Conservation (phyloP, 768 basidiomycete species). For the Mycena galopus region DNA sequence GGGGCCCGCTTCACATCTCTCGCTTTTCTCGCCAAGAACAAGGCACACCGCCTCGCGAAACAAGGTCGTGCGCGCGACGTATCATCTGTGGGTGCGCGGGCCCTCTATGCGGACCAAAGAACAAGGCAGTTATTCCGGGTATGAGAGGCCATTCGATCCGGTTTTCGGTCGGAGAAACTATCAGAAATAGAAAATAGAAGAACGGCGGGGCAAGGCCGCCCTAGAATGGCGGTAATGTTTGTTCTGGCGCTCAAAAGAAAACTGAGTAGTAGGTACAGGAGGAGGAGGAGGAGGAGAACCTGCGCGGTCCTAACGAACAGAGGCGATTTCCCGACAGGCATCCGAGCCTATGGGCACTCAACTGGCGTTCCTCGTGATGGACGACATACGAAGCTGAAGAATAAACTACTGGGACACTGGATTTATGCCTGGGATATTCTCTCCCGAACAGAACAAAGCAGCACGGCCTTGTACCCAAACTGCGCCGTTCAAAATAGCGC, state of each 20-base stretch:
- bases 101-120: background rate
- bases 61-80: background rate
- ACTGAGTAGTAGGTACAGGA: too few species aligned
- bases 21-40: background rate
- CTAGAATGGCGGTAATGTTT: background rate
- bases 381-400: too few species aligned
- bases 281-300: too few species aligned
- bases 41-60: background rate
- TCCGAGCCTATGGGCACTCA: background rate
- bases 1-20: background rate
- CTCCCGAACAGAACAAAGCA: constrained; percentile 5
- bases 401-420: too few species aligned
- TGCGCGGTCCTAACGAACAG: too few species aligned
- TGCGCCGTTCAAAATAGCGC: too few species aligned
- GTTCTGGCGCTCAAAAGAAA: background rate
- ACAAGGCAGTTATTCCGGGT: background rate
- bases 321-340: background rate
- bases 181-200: background rate
- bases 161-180: background rate
- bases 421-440: background rate
- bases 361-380: background rate
- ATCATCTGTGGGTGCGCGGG: background rate
- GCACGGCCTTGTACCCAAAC: background rate
- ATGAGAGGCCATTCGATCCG: background rate
- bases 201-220: background rate